Conservation (phyloP, 2,329 filamentous ascomycete genomes). For the Fusarium avenaceum region DNA sequence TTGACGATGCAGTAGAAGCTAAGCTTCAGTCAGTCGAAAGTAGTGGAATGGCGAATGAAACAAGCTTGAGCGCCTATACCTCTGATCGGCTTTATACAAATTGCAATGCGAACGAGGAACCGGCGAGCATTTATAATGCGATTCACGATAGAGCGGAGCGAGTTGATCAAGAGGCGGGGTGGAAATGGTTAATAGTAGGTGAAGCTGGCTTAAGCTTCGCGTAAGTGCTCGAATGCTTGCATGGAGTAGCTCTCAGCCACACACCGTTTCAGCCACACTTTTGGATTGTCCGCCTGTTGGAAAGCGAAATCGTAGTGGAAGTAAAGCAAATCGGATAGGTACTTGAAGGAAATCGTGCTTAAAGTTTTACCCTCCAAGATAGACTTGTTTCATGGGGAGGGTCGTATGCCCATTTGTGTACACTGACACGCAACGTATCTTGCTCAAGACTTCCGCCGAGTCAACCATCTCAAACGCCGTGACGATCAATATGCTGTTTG, state of each 20-base stretch:
- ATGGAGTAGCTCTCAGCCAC: slow-evolving; percentile 32
- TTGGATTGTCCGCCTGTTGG: background rate
- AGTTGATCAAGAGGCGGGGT: slow-evolving; percentile 30
- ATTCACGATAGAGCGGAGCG: background rate
- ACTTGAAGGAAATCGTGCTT: background rate
- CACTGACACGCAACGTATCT: background rate
- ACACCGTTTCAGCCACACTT: slow-evolving; percentile 27
- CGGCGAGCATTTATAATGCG: background rate
- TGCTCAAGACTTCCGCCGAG: background rate
- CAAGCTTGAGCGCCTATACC: background rate
- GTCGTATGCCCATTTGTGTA: background rate
- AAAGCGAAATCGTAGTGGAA: too few species aligned
- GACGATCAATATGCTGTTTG: slow-evolving; percentile 37
- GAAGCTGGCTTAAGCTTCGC: slow-evolving; percentile 30
- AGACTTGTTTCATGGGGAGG: background rate
- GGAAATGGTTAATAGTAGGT: slow-evolving; percentile 15
- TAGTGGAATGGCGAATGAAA: background rate
- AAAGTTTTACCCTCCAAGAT: background rate
- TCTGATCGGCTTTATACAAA: background rate
- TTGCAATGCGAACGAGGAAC: background rate
- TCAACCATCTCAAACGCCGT: slow-evolving; percentile 3
- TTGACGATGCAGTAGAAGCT: background rate
- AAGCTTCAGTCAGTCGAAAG: background rate
- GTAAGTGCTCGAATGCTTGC: slow-evolving; percentile 9
- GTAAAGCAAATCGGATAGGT: too few species aligned